Base-by-base conservation (phyloP, 2,329 filamentous ascomycete species). In the Aspergillus sp. region DNA sequence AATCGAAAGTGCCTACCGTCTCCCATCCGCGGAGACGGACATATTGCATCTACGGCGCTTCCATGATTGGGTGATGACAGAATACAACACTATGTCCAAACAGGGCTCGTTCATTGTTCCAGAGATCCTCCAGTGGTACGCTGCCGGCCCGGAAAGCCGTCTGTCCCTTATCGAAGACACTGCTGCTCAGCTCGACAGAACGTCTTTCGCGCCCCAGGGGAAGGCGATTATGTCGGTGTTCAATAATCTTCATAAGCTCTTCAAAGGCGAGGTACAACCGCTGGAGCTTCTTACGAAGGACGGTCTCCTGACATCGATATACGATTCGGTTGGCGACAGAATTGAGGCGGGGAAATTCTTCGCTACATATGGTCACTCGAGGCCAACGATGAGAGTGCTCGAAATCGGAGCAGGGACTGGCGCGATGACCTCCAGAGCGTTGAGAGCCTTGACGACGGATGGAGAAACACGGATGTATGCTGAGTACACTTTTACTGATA, bases 331-430 rank as follows among this genome's bases (percentile, higher is more conserved):
- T 29, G 20, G 42, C 54, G 38, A 50, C 42, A 9, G n/a, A n/a
- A n/a, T n/a, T n/a, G 16, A 25, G 49, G 21, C 19, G 36, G 2
- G 36, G 50, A 14, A 58, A 62, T 40, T 42, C 58, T 9, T 32
- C 14, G 5, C 16, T 55, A 10, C 45, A n/a, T n/a, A 66, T 10
- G 56, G 56, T 4, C 63, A 64, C 42, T 60, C 55, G 2, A 64
- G 62, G n/a, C 66, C 63, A 1, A 55, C 53, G 13, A 21, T 66
- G 7, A 51, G 60, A 1, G 47, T 67, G 3, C 49, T 66, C 1
- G 65, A 66, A 41, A 59, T 71, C 3, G 67, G 66, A 2, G 64
- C 59, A 5, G 68, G 67, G 11, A 66, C 63, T 1, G 67, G 66
- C 2, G 63, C 60, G 0, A 53, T 57, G 5, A 70, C 67, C 1